Evolutionary conservation across 768 basidiomycete genomes (phyloP), one percentile per base, ranked within the genome.

Genomic region (Cystobasidium tubakii): DNA sequence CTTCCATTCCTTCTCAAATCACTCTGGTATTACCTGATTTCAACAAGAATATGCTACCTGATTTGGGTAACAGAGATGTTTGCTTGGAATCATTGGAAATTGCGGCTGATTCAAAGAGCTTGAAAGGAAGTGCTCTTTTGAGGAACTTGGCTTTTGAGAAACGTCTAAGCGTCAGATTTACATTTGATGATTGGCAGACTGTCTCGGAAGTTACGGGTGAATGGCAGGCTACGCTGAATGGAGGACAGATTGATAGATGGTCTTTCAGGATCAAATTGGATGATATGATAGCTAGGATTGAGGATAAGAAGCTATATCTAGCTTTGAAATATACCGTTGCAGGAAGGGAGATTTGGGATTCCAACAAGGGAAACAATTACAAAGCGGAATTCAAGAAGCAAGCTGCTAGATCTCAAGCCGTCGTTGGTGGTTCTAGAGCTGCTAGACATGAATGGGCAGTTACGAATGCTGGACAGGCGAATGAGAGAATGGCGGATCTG

Each of bases 101-200:
- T 31, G 81, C 80, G 36, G 80, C 82, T 31, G 83, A 84, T 74
- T 80, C 82, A 80, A 80, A 80, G 74, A 84, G 83, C 70, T 85
- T 97, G 65, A 81, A 84, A n/a, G 95, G 95, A 29, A 84, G 83
- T 46, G 85, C 92, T 54, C 86, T 87, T 60, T 90, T 95, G 73
- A 85, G 87, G 78, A 97, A 98, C 80, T 80, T 97, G 63, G 87
- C 91, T 7, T 98, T 87, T 82, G 84, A 89, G 78, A 98, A 97
- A 83, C 86, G 86, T 84, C 85, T 98, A 66, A 89, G 88, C 9
- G 86, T 92, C 29, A 87, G 95, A 33, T 98, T 96, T 81, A 97
- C 95, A 0, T 86, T 94, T 77, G 95, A 98, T 80, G 85, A 84
- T 77, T 98, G 95, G 95, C 91, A 92, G 81, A 99, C 95, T 60